Evolutionary conservation across 805 yeast genomes (phyloP), one percentile per base, ranked within the genome.

Genomic region (Nakazawaea sp.): DNA sequence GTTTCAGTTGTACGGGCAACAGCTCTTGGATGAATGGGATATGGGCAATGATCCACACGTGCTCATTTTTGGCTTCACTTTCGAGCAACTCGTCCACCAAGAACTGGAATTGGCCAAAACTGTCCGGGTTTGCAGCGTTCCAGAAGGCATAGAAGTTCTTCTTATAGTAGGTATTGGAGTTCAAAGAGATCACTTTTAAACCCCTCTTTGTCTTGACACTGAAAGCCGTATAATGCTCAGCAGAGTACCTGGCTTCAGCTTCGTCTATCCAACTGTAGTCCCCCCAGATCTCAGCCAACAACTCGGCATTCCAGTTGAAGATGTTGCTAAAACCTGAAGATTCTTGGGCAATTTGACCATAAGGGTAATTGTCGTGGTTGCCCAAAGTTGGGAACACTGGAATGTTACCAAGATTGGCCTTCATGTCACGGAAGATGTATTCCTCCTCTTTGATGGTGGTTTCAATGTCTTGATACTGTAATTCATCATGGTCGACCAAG

Each of bases 1-100:
- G 59, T 38, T 70, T 64, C 18, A 83, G 69, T 36, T 73, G 80
- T 27, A 76, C 61, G 10, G 88, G 87, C 32, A 81, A 56, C 13
- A 80, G 69, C 46, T 78, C 83, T 43, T 60, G 66, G n/a, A 70
- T 63, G 18, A 70, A 58, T 31, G 89, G 86, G 38, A 81, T 74
- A 52, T 81, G 88, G 16, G 82, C 75, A 47, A 78, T 64, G 40
- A 81, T 65, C 88, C 88, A 81, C 15, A 77, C 88, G 47, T 81
- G 62, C 54, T 78, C 75, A 35, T 71, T 74, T 6, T 59, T 62
- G 25, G 47, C 40, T 55, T 81, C 88, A 45, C 80, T 66, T 31
- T 68, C 79, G 12, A 70, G 53, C 36, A 81, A 62, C 58, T 81
- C 87, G 36, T 72, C 68, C 35, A 77, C 69, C 43, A 81, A 56